phyloP scores from a whole-genome alignment of 495 filamentous ascomycete species.

The Aspergillus mulundensis region DNA sequence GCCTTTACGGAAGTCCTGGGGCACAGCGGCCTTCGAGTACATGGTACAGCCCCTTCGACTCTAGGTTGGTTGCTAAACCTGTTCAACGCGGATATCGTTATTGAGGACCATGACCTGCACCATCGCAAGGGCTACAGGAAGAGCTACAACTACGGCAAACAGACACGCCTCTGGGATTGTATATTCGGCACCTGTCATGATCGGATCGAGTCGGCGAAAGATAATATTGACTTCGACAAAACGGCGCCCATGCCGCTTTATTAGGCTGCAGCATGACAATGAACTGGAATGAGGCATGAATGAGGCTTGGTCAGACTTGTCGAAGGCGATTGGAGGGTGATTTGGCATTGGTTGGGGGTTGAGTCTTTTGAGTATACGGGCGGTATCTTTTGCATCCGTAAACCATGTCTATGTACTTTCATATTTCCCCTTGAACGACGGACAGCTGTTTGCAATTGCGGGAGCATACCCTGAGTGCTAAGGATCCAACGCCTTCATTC shows the following conservation, averaged over 20 bases:
- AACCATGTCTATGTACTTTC: too few relatives aligned
- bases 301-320: not conserved
- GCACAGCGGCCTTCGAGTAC: conserved; percentile 35
- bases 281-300: conserved; percentile 18
- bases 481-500: not conserved
- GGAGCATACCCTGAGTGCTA: not conserved
- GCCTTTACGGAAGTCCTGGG: conserved; percentile 40
- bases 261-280: conserved; percentile 27
- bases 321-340: not conserved
- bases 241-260: conserved; percentile 23
- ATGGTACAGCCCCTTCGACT: conserved; percentile 32
- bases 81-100: conserved; percentile 35
- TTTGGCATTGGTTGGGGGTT: not conserved
- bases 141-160: conserved; percentile 44
- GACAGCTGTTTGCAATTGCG: not conserved
- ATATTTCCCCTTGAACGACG: too few relatives aligned
- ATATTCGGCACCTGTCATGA: conserved; percentile 38
- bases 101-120: conserved; percentile 44
- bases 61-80: conserved; percentile 34
- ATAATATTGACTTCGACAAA: conserved; percentile 39
- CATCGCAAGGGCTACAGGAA: conserved; percentile 43
- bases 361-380: not conserved
- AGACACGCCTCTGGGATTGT: conserved; percentile 40
- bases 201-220: conserved; percentile 29
- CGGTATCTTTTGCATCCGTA: not conserved